These are phyloP conservation scores for Irpex lacteus DNA, from an alignment of 1,284 basidiomycete species.

Conservation along the genomic window DNA sequence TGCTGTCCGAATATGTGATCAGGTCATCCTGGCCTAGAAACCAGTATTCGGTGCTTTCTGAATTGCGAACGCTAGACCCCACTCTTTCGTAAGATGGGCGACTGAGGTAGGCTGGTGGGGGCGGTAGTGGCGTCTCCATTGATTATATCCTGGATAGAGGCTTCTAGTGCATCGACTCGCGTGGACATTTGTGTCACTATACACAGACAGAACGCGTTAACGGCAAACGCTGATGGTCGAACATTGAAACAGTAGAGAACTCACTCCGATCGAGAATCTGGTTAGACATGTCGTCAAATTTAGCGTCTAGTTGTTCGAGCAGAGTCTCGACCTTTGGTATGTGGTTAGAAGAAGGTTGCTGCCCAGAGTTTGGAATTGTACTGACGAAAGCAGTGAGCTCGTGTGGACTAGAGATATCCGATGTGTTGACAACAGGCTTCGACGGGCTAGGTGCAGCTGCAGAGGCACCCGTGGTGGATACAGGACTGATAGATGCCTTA, in stretches of 20 bases:
- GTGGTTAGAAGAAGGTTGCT: conserved; percentile 5
- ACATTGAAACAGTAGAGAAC: conserved; percentile 25
- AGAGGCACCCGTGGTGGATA: conserved; percentile 19
- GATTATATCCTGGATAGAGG: conserved; percentile 81
- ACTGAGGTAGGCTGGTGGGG: conserved; percentile 29
- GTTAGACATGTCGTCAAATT: conserved; percentile 82
- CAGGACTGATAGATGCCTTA: conserved; percentile 19
- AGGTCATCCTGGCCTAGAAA: background rate
- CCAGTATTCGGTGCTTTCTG: background rate
- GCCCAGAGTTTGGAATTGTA: conserved; percentile 12
- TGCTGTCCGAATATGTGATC: background rate
- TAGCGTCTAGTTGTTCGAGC: conserved; percentile 72
- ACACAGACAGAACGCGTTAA: conserved; percentile 4
- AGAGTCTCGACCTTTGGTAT: conserved; percentile 67
- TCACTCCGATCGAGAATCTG: conserved; percentile 79
- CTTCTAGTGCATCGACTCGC: conserved; percentile 78
- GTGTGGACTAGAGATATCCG: conserved; percentile 77
- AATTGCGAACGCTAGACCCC: conserved; percentile 3
- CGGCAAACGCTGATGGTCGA: conserved; percentile 4
- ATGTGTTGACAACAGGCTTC: conserved; percentile 21
- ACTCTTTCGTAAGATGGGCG: conserved; percentile 25
- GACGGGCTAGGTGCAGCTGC: conserved; percentile 12
- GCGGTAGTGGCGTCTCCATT: conserved; percentile 43
- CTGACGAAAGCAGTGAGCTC: conserved; percentile 81
- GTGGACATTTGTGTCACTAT: conserved; percentile 82